Percentiles rank a stretch among this genome's conserved stretches.
Conservation (phyloP, 2,329 filamentous ascomycete genomes). For the Pseudogymnoascus verrucosus region DNA sequence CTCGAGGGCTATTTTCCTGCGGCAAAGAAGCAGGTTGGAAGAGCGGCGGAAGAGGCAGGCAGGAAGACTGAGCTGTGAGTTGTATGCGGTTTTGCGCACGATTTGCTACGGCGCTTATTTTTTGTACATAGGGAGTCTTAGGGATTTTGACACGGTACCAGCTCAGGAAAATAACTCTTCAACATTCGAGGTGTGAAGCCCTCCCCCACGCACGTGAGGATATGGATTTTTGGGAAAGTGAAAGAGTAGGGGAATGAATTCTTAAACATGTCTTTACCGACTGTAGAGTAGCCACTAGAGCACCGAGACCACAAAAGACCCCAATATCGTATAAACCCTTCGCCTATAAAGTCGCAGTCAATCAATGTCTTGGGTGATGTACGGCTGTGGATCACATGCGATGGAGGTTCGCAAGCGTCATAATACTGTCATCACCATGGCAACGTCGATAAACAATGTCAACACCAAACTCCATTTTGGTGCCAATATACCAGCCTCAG, state of each 20-base stretch:
- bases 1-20: slow-evolving; percentile 36
- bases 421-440: neutral
- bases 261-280: neutral
- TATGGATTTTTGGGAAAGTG: neutral
- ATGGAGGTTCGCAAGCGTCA: neutral
- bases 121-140: slow-evolving; percentile 4
- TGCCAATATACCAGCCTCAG: neutral
- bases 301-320: neutral
- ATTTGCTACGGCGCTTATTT: neutral
- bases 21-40: neutral
- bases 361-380: neutral
- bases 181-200: neutral
- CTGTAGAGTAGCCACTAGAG: neutral
- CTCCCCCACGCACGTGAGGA: neutral
- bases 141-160: neutral
- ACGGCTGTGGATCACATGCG: neutral
- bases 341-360: neutral
- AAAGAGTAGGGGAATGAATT: neutral
- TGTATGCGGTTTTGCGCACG: neutral
- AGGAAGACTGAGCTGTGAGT: slow-evolving; percentile 7
- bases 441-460: neutral
- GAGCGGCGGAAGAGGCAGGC: neutral
- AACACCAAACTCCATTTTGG: slow-evolving; percentile 6
- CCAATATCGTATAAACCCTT: neutral
- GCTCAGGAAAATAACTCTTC: neutral